Conservation (phyloP, 2,329 filamentous ascomycete genomes). For the Paraphoma sp. region DNA sequence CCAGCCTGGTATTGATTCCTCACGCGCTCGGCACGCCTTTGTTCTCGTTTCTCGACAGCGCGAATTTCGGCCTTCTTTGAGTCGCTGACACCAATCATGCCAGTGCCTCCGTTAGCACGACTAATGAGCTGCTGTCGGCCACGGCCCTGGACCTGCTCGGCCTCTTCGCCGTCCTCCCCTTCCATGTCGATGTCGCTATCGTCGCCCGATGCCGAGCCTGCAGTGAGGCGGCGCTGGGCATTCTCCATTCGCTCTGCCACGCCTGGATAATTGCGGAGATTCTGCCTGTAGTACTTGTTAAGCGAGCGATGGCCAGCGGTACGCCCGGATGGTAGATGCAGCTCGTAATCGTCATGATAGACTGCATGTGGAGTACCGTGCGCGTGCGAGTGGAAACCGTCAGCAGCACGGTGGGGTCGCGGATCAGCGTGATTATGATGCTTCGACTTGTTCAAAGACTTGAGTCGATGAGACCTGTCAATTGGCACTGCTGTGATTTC, state of each 20-base stretch:
- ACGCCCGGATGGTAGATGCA: conserved; percentile 89
- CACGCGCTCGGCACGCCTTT: conserved; percentile 68
- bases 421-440: conserved; percentile 78
- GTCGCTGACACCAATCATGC: conserved; percentile 80
- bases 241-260: conserved; percentile 76
- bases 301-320: conserved; percentile 89
- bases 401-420: conserved; percentile 73
- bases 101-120: conserved; percentile 74
- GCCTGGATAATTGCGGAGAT: conserved; percentile 83
- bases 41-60: conserved; percentile 71
- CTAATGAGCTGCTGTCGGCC: conserved; percentile 57
- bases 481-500: conserved; percentile 82
- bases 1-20: conserved; percentile 68
- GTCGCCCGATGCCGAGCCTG: conserved; percentile 46
- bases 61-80: conserved; percentile 73
- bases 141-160: conserved; percentile 25
- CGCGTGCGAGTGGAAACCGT: conserved; percentile 83
- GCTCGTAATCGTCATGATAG: conserved; percentile 90
- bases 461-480: conserved; percentile 74
- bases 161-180: conserved; percentile 21
- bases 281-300: conserved; percentile 89
- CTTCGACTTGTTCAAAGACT: conserved; percentile 73
- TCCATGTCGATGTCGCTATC: conserved; percentile 47
- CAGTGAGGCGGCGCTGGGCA: conserved; percentile 69
- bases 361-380: conserved; percentile 76